These are phyloP conservation scores for Multifurca ochricompacta DNA, from an alignment of 768 basidiomycete genomes.

Conservation along the genomic window DNA sequence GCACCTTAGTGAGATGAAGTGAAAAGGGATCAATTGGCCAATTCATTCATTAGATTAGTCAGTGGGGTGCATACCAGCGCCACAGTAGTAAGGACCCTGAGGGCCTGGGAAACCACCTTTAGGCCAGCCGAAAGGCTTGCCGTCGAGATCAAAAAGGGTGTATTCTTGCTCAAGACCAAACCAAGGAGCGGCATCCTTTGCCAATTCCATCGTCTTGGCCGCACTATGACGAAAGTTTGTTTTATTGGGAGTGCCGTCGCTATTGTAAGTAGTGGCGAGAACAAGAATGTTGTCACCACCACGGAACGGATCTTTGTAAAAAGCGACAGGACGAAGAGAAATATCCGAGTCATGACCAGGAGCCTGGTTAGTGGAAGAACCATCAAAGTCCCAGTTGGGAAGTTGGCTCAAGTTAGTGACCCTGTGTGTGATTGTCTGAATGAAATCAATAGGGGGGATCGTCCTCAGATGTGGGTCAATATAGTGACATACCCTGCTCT, in stretches of 20 bases:
- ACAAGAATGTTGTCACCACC: conserved; percentile 97
- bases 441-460: neutral
- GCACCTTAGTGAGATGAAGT: conserved; percentile 75
- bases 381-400: conserved; percentile 99
- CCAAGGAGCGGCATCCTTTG: conserved; percentile 78
- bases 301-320: conserved; percentile 99
- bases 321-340: conserved; percentile 93
- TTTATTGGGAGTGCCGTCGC: conserved; percentile 94
- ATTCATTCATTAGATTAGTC: too few relatives aligned
- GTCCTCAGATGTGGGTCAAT: conserved; percentile 2
- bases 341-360: conserved; percentile 95
- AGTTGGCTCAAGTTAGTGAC: conserved; percentile 84
- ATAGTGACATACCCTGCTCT: conserved; percentile 69
- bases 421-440: conserved; percentile 78
- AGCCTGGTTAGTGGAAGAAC: conserved; percentile 95
- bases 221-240: conserved; percentile 94
- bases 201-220: conserved; percentile 92
- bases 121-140: conserved; percentile 90
- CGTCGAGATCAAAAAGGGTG: conserved; percentile 92
- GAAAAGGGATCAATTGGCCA: neutral
- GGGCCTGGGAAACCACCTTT: conserved; percentile 99
- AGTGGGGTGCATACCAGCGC: too few relatives aligned
- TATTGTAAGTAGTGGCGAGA: conserved; percentile 97
- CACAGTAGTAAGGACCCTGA: conserved; percentile 99
- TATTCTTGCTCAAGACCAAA: conserved; percentile 99